A percentile compares a stretch with the other conserved stretches of the same genome.
phyloP scores from a whole-genome alignment of 78 protist species.

The Emiliania huxleyi region DNA sequence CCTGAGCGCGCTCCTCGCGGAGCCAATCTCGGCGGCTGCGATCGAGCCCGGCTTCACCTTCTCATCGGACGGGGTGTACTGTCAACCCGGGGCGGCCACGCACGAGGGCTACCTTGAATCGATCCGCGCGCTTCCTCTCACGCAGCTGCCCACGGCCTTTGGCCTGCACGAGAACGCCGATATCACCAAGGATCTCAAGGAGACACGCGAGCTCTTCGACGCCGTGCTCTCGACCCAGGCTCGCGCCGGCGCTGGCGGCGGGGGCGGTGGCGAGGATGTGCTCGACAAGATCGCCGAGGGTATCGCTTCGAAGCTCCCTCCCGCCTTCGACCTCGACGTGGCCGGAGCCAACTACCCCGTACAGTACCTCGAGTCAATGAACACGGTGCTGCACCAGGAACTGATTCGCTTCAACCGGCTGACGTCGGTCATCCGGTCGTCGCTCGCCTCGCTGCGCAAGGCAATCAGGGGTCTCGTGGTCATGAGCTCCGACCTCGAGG shows the following conservation, averaged over 20 bases:
- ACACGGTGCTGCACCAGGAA: slow-evolving; percentile 66
- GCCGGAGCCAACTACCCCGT: slow-evolving; percentile 53
- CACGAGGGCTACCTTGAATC: not conserved
- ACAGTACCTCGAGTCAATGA: slow-evolving; percentile 47
- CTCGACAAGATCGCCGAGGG: not conserved
- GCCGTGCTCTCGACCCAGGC: slow-evolving; percentile 65
- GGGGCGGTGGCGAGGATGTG: not conserved
- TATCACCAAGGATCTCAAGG: slow-evolving; percentile 65
- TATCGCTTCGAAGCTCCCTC: slow-evolving; percentile 32
- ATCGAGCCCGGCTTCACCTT: slow-evolving; percentile 11
- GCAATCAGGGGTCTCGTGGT: slow-evolving; percentile 75
- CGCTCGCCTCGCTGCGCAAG: slow-evolving; percentile 36
- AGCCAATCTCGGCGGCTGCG: slow-evolving; percentile 10
- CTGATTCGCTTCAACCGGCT: slow-evolving; percentile 62
- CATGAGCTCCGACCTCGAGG: slow-evolving; percentile 69
- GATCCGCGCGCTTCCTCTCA: slow-evolving; percentile 41
- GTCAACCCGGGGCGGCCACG: not conserved
- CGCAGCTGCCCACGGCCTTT: slow-evolving; percentile 70
- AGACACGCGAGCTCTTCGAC: slow-evolving; percentile 51
- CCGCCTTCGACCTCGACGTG: slow-evolving; percentile 39
- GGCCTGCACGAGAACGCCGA: slow-evolving; percentile 87
- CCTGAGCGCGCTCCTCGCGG: slow-evolving; percentile 25
- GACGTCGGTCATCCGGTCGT: slow-evolving; percentile 6
- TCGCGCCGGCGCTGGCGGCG: slow-evolving; percentile 30
- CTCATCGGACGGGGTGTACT: slow-evolving; percentile 34